A percentile compares a stretch with the other conserved stretches of the same genome.
Conservation (phyloP, 257 asterid species). For the Anisodus tanguticus region DNA sequence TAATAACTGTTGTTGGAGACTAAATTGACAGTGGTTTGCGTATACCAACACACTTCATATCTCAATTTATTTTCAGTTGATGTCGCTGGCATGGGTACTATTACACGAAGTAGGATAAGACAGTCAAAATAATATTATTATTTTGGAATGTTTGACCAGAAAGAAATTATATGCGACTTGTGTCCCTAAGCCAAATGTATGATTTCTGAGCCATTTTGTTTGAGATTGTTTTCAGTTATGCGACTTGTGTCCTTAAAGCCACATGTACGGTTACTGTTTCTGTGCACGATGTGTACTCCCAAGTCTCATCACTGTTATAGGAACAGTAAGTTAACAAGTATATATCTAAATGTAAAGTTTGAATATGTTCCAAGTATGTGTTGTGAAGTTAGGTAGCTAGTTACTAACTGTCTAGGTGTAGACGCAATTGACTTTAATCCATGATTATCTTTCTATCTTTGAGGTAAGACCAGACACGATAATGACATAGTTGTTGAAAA, state of each 20-base stretch:
- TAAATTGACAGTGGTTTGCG: not conserved
- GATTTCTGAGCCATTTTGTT: not conserved
- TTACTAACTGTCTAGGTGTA: not conserved
- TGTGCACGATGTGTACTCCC: not conserved
- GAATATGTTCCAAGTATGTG: not conserved
- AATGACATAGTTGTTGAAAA: not conserved
- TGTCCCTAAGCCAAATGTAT: not conserved
- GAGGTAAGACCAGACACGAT: not conserved
- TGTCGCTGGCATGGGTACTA: not conserved
- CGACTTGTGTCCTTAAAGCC: not conserved
- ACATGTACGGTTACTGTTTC: not conserved
- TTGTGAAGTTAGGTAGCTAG: not conserved
- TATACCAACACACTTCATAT: not conserved
- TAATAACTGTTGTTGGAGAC: not conserved
- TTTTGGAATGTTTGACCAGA: not conserved
- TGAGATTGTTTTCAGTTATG: not conserved
- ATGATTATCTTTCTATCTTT: not conserved
- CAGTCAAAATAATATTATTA: not conserved
- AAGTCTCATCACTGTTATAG: not conserved
- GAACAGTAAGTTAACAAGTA: not conserved
- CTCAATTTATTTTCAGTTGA: not conserved
- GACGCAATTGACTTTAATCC: conserved; percentile 20
- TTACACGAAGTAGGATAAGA: not conserved
- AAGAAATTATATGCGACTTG: not conserved
- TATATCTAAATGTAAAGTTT: conserved; percentile 7